These are phyloP conservation scores for Scheffersomyces segobiensis DNA, from an alignment of 1,139 yeast genomes.

Conservation along the genomic window DNA sequence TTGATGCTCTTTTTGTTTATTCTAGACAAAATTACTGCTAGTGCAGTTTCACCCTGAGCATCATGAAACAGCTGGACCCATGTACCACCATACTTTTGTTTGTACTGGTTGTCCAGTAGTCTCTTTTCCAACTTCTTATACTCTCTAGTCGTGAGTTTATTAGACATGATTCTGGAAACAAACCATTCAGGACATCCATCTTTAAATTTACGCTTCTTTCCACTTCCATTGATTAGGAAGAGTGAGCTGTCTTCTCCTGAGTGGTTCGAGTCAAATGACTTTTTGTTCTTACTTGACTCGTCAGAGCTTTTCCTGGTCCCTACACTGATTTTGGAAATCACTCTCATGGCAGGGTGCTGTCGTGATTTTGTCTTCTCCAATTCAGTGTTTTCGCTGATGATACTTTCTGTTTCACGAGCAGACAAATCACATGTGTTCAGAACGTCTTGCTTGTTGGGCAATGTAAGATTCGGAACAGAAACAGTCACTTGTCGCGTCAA, in stretches of 20 bases:
- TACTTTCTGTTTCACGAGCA: background rate
- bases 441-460: background rate
- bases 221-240: background rate
- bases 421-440: background rate
- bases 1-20: constrained; percentile 46
- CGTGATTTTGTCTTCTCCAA: constrained; percentile 7
- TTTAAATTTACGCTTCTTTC: constrained; percentile 22
- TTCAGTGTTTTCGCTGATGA: constrained; percentile 1
- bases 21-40: constrained; percentile 40
- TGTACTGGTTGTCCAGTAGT: constrained; percentile 21
- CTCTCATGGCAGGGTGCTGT: constrained; percentile 13
- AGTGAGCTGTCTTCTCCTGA: background rate
- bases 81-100: constrained; percentile 16
- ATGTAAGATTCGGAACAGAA: background rate
- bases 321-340: constrained; percentile 9
- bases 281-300: constrained; percentile 4
- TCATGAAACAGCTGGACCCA: constrained; percentile 38
- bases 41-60: constrained; percentile 48
- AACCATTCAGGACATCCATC: constrained; percentile 49
- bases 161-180: constrained; percentile 38
- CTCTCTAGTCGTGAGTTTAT: constrained; percentile 34
- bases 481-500: constrained; percentile 13
- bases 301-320: background rate
- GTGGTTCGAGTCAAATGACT: constrained; percentile 12
- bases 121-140: constrained; percentile 38